These are phyloP conservation scores for Xylaria bambusicola DNA, from an alignment of 495 filamentous ascomycete genomes.

Conservation along the genomic window DNA sequence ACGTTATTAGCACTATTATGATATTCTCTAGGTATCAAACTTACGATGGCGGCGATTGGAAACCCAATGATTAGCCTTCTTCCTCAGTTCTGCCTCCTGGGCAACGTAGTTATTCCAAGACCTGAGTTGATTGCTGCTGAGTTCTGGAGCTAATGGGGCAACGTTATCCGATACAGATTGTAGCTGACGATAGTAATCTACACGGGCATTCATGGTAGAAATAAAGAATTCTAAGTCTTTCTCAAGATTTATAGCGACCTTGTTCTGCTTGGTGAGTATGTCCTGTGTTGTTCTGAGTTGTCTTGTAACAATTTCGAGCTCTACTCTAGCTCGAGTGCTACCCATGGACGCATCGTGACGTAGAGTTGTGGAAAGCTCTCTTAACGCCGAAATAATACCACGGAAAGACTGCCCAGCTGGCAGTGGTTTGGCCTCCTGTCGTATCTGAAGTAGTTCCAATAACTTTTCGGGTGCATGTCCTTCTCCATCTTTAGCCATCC, in stretches of 20 bases:
- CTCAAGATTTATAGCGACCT: slow-evolving; percentile 59
- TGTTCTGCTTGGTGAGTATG: slow-evolving; percentile 65
- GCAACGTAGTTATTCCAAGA: slow-evolving; percentile 49
- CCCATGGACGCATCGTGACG: slow-evolving; percentile 61
- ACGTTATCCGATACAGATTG: slow-evolving; percentile 88
- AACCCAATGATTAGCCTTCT: slow-evolving; percentile 40
- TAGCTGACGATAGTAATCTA: slow-evolving; percentile 87
- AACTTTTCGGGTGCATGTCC: slow-evolving; percentile 74
- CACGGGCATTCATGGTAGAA: slow-evolving; percentile 73
- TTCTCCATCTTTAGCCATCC: slow-evolving; percentile 59
- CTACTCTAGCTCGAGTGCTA: slow-evolving; percentile 62
- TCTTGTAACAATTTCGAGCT: slow-evolving; percentile 60
- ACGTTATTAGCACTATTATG: slow-evolving; percentile 21
- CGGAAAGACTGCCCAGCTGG: slow-evolving; percentile 56
- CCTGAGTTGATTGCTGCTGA: slow-evolving; percentile 22
- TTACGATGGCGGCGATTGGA: slow-evolving; percentile 33
- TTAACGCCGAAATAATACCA: slow-evolving; percentile 66
- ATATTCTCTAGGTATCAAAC: slow-evolving; percentile 14
- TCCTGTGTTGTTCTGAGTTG: slow-evolving; percentile 60
- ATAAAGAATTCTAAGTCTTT: slow-evolving; percentile 77
- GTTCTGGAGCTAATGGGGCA: slow-evolving; percentile 64
- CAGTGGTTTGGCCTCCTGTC: slow-evolving; percentile 61
- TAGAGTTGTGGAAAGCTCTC: slow-evolving; percentile 62
- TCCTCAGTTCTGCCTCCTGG: slow-evolving; percentile 72
- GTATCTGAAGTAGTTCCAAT: slow-evolving; percentile 58